Evolutionary conservation across 2,329 filamentous ascomycete species (phyloP).

Genomic region (Fusarium sp.): DNA sequence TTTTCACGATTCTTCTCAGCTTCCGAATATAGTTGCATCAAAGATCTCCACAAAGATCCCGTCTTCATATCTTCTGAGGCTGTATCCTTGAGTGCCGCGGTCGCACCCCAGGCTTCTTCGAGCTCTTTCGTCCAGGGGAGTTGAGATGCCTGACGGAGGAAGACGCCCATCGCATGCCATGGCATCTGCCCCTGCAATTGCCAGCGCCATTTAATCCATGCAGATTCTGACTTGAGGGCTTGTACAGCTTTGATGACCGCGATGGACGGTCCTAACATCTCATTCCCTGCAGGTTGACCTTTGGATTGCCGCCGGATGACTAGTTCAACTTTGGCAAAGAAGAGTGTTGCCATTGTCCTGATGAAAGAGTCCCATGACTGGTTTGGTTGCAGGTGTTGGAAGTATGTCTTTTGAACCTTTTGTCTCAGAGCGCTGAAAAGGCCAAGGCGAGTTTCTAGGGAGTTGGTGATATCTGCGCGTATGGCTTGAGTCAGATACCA

Average conservation of each 20-base stretch:
- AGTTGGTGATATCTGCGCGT: slow-evolving; percentile 14
- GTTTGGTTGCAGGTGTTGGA: slow-evolving; percentile 18
- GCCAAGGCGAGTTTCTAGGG: slow-evolving; percentile 18
- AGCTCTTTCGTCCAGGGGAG: slow-evolving; percentile 42
- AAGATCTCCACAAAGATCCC: slow-evolving; percentile 33
- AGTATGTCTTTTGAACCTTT: slow-evolving; percentile 26
- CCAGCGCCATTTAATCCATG: slow-evolving; percentile 50
- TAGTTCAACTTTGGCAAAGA: slow-evolving; percentile 49
- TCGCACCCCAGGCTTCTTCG: slow-evolving; percentile 43
- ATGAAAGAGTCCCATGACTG: slow-evolving; percentile 35
- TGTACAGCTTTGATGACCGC: slow-evolving; percentile 41
- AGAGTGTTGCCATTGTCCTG: slow-evolving; percentile 42
- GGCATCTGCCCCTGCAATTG: slow-evolving; percentile 49
- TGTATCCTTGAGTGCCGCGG: slow-evolving; percentile 13
- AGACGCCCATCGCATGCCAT: slow-evolving; percentile 47
- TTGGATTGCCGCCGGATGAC: slow-evolving; percentile 32
- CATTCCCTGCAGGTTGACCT: neutral
- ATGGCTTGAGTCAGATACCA: slow-evolving; percentile 45
- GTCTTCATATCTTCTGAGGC: slow-evolving; percentile 18
- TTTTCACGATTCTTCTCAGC: slow-evolving; percentile 28
- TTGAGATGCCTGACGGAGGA: slow-evolving; percentile 41
- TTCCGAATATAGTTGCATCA: slow-evolving; percentile 22
- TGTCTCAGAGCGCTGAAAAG: slow-evolving; percentile 23
- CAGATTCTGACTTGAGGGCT: slow-evolving; percentile 37
- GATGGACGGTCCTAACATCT: slow-evolving; percentile 22